A percentile compares a stretch with the other conserved stretches of the same genome.
Evolutionary conservation across 1,139 yeast genomes (phyloP).

Genomic region (Candida glucosophila): DNA sequence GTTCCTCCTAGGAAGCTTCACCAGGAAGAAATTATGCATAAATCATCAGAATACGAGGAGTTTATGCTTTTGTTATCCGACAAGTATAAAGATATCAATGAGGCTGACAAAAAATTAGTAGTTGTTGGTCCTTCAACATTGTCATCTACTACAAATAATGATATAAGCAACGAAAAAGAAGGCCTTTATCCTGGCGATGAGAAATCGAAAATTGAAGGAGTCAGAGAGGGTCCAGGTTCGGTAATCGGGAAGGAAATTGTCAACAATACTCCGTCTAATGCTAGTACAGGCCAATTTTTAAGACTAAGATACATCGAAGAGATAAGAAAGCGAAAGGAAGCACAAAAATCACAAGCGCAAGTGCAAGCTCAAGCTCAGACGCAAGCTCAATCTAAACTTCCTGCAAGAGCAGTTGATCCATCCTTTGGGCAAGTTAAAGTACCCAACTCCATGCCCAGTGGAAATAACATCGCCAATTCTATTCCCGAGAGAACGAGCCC

Average conservation of each 20-base stretch:
- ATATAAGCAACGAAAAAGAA: conserved; percentile 10
- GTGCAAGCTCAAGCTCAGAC: conserved; percentile 28
- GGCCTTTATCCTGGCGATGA: conserved; percentile 14
- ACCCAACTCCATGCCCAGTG: too few species aligned
- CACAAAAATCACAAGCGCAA: conserved; percentile 36
- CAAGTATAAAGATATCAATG: conserved; percentile 32
- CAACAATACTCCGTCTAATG: conserved; percentile 14
- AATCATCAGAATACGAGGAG: conserved; percentile 84
- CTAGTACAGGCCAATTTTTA: conserved; percentile 37
- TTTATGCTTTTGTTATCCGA: conserved; percentile 55
- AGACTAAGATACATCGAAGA: conserved; percentile 40
- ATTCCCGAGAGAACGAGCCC: too few species aligned
- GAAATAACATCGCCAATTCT: too few species aligned
- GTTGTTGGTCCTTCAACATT: conserved; percentile 29
- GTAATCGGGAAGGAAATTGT: conserved; percentile 12
- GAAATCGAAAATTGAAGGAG: conserved; percentile 18
- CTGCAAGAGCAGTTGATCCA: too few species aligned
- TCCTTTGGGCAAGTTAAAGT: too few species aligned
- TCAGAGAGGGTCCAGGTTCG: conserved; percentile 4
- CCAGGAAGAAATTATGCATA: conserved; percentile 48
- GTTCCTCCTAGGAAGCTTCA: conserved; percentile 37
- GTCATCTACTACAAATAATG: conserved; percentile 8
- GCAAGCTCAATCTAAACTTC: too few species aligned
- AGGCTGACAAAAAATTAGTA: conserved; percentile 30
- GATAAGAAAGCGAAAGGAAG: conserved; percentile 36